Conservation (phyloP, 208 protist species). For the Trypanosoma conorhini region DNA sequence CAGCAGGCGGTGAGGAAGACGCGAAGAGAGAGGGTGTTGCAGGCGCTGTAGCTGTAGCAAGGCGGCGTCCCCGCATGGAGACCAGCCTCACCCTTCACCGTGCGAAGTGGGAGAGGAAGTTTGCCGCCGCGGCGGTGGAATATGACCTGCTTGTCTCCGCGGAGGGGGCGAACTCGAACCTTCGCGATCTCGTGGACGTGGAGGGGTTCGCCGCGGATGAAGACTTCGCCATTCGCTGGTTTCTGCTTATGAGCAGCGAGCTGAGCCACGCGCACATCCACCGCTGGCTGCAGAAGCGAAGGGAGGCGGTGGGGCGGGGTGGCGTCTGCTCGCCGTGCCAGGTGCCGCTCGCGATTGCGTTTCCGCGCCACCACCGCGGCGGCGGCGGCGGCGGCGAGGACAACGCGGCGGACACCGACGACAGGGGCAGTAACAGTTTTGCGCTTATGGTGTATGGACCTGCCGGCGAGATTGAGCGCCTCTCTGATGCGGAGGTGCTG, state of each 20-base stretch:
- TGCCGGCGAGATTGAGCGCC: conserved; percentile 42
- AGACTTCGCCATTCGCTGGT: conserved; percentile 81
- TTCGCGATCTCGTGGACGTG: conserved; percentile 83
- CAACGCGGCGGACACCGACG: conserved; percentile 2
- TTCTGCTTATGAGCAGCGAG: conserved; percentile 36
- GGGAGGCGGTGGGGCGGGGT: conserved; percentile 34
- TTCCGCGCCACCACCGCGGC: conserved; percentile 57
- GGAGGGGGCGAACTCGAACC: conserved; percentile 77
- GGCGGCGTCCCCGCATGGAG: conserved; percentile 13
- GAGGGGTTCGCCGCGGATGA: conserved; percentile 79
- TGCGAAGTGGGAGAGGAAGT: conserved; percentile 73
- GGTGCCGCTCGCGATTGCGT: conserved; percentile 67
- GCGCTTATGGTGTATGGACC: conserved; percentile 86
- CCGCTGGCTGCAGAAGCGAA: conserved; percentile 78
- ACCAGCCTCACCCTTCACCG: conserved; percentile 80
- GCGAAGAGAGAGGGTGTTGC: conserved; percentile 8
- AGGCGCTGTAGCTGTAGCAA: background rate
- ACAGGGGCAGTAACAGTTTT: conserved; percentile 42
- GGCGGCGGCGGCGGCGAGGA: conserved; percentile 1
- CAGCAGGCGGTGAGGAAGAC: conserved; percentile 5
- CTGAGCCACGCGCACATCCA: conserved; percentile 75
- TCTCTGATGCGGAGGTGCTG: conserved; percentile 50
- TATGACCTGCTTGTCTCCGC: conserved; percentile 86
- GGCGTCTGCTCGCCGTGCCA: conserved; percentile 58
- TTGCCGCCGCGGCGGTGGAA: conserved; percentile 62